These are phyloP conservation scores for Anaeramoeba flamelloides DNA, from an alignment of 78 protist genomes.

Conservation along the genomic window DNA sequence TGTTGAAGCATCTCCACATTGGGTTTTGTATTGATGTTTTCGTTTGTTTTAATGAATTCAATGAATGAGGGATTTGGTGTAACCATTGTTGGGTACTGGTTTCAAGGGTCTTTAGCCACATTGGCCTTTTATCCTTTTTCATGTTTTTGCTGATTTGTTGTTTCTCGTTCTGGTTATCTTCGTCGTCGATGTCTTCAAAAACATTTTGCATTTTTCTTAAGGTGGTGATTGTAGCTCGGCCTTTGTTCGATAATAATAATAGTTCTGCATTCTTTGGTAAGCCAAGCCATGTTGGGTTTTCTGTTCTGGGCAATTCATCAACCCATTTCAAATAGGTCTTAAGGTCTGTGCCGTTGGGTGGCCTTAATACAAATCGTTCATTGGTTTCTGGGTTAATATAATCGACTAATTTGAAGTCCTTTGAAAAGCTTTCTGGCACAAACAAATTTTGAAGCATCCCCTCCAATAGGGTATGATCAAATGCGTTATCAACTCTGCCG, in stretches of 20 bases:
- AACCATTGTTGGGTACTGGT: too few relatives aligned
- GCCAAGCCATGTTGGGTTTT: slow-evolving; percentile 67
- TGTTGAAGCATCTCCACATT: slow-evolving; percentile 48
- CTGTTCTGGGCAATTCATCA: slow-evolving; percentile 27
- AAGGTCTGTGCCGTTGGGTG: slow-evolving; percentile 32
- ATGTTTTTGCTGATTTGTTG: too few relatives aligned
- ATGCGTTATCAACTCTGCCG: slow-evolving; percentile 43
- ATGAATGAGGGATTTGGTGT: too few relatives aligned
- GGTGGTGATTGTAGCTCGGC: slow-evolving; percentile 9
- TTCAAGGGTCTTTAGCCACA: too few relatives aligned
- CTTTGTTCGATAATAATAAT: slow-evolving; percentile 23
- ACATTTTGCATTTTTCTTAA: too few relatives aligned
- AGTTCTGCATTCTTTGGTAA: slow-evolving; percentile 53
- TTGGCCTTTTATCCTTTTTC: too few relatives aligned
- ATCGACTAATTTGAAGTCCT: slow-evolving; percentile 10
- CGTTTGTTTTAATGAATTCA: too few relatives aligned
- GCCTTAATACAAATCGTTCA: slow-evolving; percentile 1
- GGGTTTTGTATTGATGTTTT: too few relatives aligned
- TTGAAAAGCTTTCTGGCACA: slow-evolving; percentile 17
- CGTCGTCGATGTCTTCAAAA: slow-evolving; percentile 31
- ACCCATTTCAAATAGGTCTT: slow-evolving; percentile 39
- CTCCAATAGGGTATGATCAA: slow-evolving; percentile 41
- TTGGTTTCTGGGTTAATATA: not conserved
- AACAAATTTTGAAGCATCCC: slow-evolving; percentile 51
- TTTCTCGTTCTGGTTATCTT: slow-evolving; percentile 17